Evolutionary conservation across 192 early-diverging fungal species (phyloP).

Genomic region (Paraglomus brasilianum): DNA sequence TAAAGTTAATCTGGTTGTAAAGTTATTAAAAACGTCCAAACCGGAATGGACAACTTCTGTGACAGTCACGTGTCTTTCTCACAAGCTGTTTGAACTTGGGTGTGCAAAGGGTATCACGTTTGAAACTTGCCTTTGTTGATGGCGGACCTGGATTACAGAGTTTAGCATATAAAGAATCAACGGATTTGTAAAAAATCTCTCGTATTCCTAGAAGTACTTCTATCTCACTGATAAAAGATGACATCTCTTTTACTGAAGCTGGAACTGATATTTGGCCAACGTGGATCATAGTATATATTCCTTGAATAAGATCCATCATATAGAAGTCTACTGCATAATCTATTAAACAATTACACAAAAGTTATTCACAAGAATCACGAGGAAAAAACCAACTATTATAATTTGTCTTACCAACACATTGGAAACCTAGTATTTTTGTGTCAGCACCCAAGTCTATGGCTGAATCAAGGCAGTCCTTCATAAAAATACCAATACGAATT

Average conservation of each 20-base stretch:
- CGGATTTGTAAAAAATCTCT: constrained; percentile 28
- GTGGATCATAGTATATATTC: constrained; percentile 25
- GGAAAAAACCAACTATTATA: constrained; percentile 12
- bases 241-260: constrained; percentile 18
- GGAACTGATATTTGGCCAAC: constrained; percentile 12
- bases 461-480: constrained; percentile 14
- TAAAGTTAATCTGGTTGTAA: no score
- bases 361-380: not conserved
- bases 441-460: not conserved
- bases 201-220: constrained; percentile 11
- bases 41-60: constrained; percentile 18
- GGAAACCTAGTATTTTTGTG: constrained; percentile 22
- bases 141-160: constrained; percentile 1
- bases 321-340: constrained; percentile 23
- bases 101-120: constrained; percentile 25
- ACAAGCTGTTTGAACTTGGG: constrained; percentile 20
- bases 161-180: constrained; percentile 8
- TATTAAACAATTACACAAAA: no score
- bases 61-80: constrained; percentile 15
- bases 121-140: constrained; percentile 22
- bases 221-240: constrained; percentile 19
- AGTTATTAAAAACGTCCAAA: constrained; percentile 29
- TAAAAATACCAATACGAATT: constrained; percentile 2
- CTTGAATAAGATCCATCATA: constrained; percentile 19
- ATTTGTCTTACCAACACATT: constrained; percentile 27